Conservation (phyloP, 805 yeast species). For the Yarrowia yakushimensis region DNA sequence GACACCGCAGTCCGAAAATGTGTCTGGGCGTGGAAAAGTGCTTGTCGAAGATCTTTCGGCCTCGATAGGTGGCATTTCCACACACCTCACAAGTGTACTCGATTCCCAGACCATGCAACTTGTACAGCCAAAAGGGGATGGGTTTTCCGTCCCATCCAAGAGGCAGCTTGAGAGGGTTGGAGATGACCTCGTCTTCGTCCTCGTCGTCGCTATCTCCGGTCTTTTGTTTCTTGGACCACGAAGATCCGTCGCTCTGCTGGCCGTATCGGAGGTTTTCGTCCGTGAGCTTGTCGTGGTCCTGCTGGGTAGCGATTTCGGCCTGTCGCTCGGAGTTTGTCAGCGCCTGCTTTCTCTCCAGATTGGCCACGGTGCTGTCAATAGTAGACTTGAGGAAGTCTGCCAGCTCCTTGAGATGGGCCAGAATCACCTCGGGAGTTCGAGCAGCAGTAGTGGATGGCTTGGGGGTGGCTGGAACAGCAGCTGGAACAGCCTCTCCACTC, state of each 20-base stretch:
- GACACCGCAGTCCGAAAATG: constrained; percentile 62
- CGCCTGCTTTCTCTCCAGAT: constrained; percentile 56
- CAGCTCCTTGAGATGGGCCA: constrained; percentile 41
- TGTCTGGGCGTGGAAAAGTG: constrained; percentile 78
- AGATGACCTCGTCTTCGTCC: constrained; percentile 38
- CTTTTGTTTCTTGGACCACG: not conserved
- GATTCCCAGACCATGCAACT: constrained; percentile 77
- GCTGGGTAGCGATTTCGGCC: constrained; percentile 49
- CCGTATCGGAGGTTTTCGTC: constrained; percentile 25
- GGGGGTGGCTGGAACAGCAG: not conserved
- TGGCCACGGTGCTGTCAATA: constrained; percentile 35
- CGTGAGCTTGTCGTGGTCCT: not conserved
- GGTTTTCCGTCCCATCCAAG: constrained; percentile 87
- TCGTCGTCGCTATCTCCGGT: constrained; percentile 36
- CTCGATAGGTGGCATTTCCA: constrained; percentile 68
- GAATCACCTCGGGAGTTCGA: constrained; percentile 29
- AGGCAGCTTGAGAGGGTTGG: constrained; percentile 60
- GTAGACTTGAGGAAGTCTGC: constrained; percentile 40
- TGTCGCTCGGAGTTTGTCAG: constrained; percentile 67
- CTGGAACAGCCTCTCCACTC: not conserved
- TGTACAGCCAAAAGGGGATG: constrained; percentile 90
- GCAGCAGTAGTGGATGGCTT: not conserved
- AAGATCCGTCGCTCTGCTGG: constrained; percentile 25
- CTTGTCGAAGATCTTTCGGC: constrained; percentile 63
- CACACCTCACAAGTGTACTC: constrained; percentile 81